Evolutionary conservation across 129 eudicot species (phyloP).

Genomic region (Saposhnikovia divaricata): DNA sequence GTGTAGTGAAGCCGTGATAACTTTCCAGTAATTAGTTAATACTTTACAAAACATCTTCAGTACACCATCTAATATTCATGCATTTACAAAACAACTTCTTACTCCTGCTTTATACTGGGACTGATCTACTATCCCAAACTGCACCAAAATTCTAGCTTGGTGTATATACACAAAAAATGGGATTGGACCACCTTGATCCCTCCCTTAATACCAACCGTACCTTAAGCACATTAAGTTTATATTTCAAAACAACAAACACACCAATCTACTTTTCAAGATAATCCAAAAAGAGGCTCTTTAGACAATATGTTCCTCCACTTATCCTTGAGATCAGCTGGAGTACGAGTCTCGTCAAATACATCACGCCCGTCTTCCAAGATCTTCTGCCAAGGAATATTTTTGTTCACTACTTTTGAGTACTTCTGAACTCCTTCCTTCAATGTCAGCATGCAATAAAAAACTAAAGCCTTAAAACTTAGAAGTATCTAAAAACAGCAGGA

Average conservation of each 20-base stretch:
- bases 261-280: not conserved
- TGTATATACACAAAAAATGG: not conserved
- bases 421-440: constrained; percentile 61
- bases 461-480: not conserved
- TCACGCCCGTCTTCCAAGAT: constrained; percentile 56
- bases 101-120: not conserved
- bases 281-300: constrained; percentile 6
- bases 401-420: constrained; percentile 16
- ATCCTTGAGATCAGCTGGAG: constrained; percentile 65
- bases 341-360: constrained; percentile 47
- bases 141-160: not conserved
- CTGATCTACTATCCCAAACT: not conserved
- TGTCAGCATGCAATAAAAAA: not conserved
- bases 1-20: too few species aligned
- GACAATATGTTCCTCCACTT: constrained; percentile 55
- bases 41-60: too few species aligned
- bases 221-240: not conserved
- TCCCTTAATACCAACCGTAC: not conserved
- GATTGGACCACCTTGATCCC: not conserved
- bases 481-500: not conserved
- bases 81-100: not conserved
- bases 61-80: too few species aligned
- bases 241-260: not conserved
- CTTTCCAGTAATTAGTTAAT: too few species aligned
- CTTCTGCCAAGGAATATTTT: constrained; percentile 68